Evolutionary conservation across 2,329 filamentous ascomycete species (phyloP), one percentile per base, ranked within the genome.

Genomic region (Fusarium pseudograminearum): DNA sequence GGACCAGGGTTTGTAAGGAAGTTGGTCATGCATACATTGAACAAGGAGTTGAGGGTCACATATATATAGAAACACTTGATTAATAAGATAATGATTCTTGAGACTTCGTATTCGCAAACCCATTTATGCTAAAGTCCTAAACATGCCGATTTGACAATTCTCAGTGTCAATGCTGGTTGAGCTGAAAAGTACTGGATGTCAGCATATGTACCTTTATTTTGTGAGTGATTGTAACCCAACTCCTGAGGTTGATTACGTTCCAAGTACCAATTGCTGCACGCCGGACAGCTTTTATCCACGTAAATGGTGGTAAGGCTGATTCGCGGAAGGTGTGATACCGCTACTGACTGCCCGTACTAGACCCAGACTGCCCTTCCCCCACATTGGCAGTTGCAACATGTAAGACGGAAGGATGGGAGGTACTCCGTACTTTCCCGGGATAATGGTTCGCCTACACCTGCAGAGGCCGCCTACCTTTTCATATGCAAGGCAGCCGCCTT

Each of bases 1-100:
- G 61, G 73, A 84, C 65, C 80, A 76, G 48, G 83, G 78, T 11
- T 70, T 88, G 64, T 88, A 61, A 76, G 73, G 58, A 58, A 63
- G 63, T 62, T 58, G 31, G 52, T 31, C 38, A 33, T 46, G 38
- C 38, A 61, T 18, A 56, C 64, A 70, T 72, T 57, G 57, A 64
- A 48, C 5, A 57, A 18, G 71, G 71, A 70, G 71, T 72, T 57
- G 50, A 62, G 6, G 33, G 31, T 22, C 7, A 14, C 34, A 52
- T 14, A 40, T n/a, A 51, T 51, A 38, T 52, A 40, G 24, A 41
- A 40, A 52, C 10, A 52, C n/a, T 52, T 52, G 24, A 28, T 52
- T 52, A 52, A 52, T 52, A 40, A 26, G 38, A 41, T 52, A 52
- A 60, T 50, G 34, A 58, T 30, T 42, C 14, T 14, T 10, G 9